Conservation (phyloP, 179 eudicot genomes). For the Camellia oleifera region DNA sequence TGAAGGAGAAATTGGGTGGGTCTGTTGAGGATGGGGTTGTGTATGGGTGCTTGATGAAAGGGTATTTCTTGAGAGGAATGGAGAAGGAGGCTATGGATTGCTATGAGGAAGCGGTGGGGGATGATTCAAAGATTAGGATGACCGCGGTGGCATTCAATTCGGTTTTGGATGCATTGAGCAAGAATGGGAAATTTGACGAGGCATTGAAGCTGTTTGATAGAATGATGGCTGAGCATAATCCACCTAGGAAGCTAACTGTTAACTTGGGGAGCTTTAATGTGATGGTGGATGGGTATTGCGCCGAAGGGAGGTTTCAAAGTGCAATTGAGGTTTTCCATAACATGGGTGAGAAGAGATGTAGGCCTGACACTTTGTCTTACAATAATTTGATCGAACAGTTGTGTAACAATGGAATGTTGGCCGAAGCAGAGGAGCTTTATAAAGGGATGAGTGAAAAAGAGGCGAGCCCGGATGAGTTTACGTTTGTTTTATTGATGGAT, state of each 20-base stretch:
- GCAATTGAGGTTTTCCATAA: conserved; percentile 75
- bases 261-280: conserved; percentile 90
- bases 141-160: conserved; percentile 64
- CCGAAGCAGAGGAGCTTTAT: conserved; percentile 75
- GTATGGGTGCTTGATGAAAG: conserved; percentile 78
- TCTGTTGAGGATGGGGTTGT: conserved; percentile 57
- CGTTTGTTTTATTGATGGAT: conserved; percentile 73
- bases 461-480: conserved; percentile 74
- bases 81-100: conserved; percentile 75
- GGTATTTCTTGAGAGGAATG: conserved; percentile 68
- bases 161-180: conserved; percentile 70
- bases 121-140: conserved; percentile 62
- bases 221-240: conserved; percentile 70
- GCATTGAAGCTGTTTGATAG: conserved; percentile 70
- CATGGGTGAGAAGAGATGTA: conserved; percentile 79
- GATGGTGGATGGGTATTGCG: conserved; percentile 77
- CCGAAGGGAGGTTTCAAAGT: conserved; percentile 52
- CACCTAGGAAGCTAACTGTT: conserved; percentile 61
- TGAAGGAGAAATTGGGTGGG: conserved; percentile 71
- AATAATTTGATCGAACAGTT: conserved; percentile 73
- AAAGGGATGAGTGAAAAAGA: conserved; percentile 69
- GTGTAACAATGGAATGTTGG: conserved; percentile 60
- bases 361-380: conserved; percentile 76
- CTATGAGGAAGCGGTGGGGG: conserved; percentile 44
- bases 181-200: conserved; percentile 76